These are phyloP conservation scores for Termitomyces sp. DNA, from an alignment of 768 basidiomycete genomes.

Conservation along the genomic window DNA sequence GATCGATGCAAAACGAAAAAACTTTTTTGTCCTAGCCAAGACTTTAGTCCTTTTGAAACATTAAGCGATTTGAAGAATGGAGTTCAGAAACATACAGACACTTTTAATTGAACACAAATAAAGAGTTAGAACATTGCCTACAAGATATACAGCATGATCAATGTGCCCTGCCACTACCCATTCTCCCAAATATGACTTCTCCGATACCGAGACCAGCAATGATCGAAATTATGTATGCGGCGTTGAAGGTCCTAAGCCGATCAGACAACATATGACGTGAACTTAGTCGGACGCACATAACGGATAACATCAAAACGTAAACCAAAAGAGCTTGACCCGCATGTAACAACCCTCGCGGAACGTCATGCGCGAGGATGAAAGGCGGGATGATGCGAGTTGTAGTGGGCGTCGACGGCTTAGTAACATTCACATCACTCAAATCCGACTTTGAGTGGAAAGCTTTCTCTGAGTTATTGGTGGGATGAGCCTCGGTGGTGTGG, in stretches of 20 bases:
- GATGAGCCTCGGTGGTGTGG: background rate
- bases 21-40: slow-evolving; percentile 2
- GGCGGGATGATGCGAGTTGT: slow-evolving; percentile 42
- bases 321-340: slow-evolving; percentile 55
- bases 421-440: background rate
- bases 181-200: slow-evolving; percentile 65
- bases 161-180: slow-evolving; percentile 23
- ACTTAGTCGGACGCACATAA: slow-evolving; percentile 53
- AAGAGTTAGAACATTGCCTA: background rate
- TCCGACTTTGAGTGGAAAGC: slow-evolving; percentile 1
- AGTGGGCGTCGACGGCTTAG: background rate
- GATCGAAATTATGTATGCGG: slow-evolving; percentile 68
- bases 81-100: background rate
- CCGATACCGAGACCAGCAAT: slow-evolving; percentile 68
- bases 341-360: slow-evolving; percentile 63
- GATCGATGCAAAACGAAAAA: background rate
- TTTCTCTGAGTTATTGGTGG: slow-evolving; percentile 2
- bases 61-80: slow-evolving; percentile 1
- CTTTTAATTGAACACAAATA: background rate
- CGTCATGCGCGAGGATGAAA: slow-evolving; percentile 62
- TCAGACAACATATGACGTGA: background rate
- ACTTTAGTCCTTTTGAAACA: background rate
- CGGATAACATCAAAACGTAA: slow-evolving; percentile 74
- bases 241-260: slow-evolving; percentile 71
- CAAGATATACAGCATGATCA: slow-evolving; percentile 1